These are phyloP conservation scores for Globisporangium polare DNA, from an alignment of 352 stramenopile genomes.

Conservation along the genomic window DNA sequence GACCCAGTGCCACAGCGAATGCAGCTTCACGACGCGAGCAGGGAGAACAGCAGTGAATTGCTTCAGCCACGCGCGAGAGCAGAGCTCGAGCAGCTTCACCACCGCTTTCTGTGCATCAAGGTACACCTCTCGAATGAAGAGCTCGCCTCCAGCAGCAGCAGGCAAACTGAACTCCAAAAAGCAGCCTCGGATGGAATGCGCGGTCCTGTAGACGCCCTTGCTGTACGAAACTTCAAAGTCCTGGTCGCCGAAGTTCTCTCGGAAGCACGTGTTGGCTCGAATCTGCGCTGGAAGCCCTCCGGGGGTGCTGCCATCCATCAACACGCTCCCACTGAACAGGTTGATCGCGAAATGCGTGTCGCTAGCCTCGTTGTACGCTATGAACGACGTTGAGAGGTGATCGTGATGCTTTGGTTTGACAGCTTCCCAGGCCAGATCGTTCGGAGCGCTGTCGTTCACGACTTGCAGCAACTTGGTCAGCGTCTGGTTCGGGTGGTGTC, in stretches of 20 bases:
- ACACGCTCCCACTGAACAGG: slow-evolving; percentile 36
- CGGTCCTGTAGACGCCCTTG: slow-evolving; percentile 27
- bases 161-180: slow-evolving; percentile 35
- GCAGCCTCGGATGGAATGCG: slow-evolving; percentile 15
- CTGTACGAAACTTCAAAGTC: slow-evolving; percentile 45
- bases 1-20: slow-evolving; percentile 49
- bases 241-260: slow-evolving; percentile 28
- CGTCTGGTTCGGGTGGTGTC: neutral
- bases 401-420: neutral
- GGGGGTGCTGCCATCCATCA: slow-evolving; percentile 33
- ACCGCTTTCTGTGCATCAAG: slow-evolving; percentile 1
- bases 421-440: slow-evolving; percentile 22
- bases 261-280: slow-evolving; percentile 25
- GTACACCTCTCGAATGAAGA: slow-evolving; percentile 27
- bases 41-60: slow-evolving; percentile 21
- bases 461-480: slow-evolving; percentile 25
- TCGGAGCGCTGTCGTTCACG: slow-evolving; percentile 21
- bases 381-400: slow-evolving; percentile 26
- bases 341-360: slow-evolving; percentile 38
- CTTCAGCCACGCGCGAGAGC: slow-evolving; percentile 22
- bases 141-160: slow-evolving; percentile 17
- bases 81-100: slow-evolving; percentile 27
- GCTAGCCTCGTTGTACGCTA: slow-evolving; percentile 14
- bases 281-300: slow-evolving; percentile 33
- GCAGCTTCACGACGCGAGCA: slow-evolving; percentile 23